Evolutionary conservation across 148 eudicot genomes (phyloP).

Genomic region (Mesembryanthemum crystallinum): DNA sequence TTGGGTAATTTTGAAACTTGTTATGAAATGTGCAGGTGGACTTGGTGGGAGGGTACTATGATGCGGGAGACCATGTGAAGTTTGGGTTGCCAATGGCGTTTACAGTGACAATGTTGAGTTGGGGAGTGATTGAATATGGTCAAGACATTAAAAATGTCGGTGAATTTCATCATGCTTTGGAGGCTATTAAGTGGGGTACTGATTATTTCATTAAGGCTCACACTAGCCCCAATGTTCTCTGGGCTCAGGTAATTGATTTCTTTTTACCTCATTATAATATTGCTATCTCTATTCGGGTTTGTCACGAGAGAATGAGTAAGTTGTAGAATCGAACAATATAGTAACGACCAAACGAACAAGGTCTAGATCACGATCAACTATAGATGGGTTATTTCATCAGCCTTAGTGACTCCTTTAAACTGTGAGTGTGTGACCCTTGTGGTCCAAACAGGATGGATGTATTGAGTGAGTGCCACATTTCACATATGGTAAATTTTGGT

Average conservation of each 20-base stretch:
- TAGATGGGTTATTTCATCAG: no score
- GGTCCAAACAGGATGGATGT: not conserved
- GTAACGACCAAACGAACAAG: no score
- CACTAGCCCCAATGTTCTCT: slow-evolving; percentile 45
- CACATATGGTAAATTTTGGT: not conserved
- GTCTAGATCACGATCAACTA: no score
- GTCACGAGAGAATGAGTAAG: no score
- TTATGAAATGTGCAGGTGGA: slow-evolving; percentile 40
- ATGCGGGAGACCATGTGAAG: slow-evolving; percentile 64
- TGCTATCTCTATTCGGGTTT: no score
- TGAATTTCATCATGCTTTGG: slow-evolving; percentile 39
- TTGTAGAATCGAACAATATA: no score
- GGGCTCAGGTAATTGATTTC: slow-evolving; percentile 57
- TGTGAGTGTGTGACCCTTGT: not conserved
- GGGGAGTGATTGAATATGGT: slow-evolving; percentile 44
- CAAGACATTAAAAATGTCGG: slow-evolving; percentile 26
- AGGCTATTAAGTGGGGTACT: slow-evolving; percentile 58
- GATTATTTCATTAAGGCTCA: slow-evolving; percentile 62
- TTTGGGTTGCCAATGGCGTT: slow-evolving; percentile 67
- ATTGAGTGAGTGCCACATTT: no score
- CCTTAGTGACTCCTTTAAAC: no score
- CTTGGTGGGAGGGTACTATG: slow-evolving; percentile 66
- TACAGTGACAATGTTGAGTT: slow-evolving; percentile 52
- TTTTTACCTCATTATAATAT: no score
- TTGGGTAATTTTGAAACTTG: no score